phyloP scores from a whole-genome alignment of 2,329 filamentous ascomycete genomes.

The Diaporthe sp. region DNA sequence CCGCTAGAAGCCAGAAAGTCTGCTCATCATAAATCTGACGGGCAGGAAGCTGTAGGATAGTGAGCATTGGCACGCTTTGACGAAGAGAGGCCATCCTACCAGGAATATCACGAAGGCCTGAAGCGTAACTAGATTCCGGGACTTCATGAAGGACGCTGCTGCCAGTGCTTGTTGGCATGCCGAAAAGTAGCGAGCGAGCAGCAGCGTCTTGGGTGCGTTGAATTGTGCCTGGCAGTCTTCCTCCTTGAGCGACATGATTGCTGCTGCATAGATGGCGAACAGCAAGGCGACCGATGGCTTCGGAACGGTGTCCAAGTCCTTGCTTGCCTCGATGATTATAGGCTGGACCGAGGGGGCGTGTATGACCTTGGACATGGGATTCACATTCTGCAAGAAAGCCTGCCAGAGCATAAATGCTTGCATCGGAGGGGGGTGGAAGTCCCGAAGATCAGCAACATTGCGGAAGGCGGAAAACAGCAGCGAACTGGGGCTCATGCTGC shows the following conservation, averaged over 20 bases:
- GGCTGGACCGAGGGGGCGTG: conserved; percentile 62
- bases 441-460: conserved; percentile 38
- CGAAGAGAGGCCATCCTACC: conserved; percentile 3
- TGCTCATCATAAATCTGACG: conserved; percentile 40
- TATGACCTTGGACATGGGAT: conserved; percentile 66
- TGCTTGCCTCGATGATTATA: conserved; percentile 44
- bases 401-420: conserved; percentile 59
- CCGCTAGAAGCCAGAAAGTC: conserved; percentile 41
- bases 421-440: conserved; percentile 53
- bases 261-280: conserved; percentile 42
- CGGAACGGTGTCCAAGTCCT: conserved; percentile 39
- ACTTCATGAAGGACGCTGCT: conserved; percentile 41
- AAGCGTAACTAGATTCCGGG: conserved; percentile 38
- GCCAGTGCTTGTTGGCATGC: conserved; percentile 42
- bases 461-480: conserved; percentile 41
- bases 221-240: conserved; percentile 40
- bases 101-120: conserved; percentile 40
- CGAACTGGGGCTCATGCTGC: conserved; percentile 58
- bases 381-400: conserved; percentile 64
- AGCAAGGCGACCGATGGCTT: conserved; percentile 39
- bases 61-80: neutral
- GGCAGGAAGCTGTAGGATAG: conserved; percentile 36
- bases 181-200: conserved; percentile 38
- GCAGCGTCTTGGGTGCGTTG: conserved; percentile 31
- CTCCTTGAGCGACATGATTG: conserved; percentile 41